Evolutionary conservation across 1,284 basidiomycete species (phyloP).

Genomic region (Leccinum griseonigrum): DNA sequence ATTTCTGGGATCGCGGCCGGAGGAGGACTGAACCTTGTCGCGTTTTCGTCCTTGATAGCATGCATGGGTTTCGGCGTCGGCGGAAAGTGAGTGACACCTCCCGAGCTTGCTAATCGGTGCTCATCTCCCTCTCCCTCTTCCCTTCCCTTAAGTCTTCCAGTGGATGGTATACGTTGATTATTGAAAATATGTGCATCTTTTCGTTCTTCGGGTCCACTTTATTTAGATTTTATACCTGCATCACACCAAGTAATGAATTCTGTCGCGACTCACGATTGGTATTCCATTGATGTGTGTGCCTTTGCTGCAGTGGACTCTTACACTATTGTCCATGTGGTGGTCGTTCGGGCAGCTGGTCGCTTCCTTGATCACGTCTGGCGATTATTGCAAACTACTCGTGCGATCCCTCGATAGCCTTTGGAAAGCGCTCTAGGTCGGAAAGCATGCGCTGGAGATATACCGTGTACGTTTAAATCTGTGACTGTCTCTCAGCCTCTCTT

Average conservation of each 20-base stretch:
- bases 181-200: neutral
- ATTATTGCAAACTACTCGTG: slow-evolving; percentile 53
- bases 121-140: neutral
- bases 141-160: slow-evolving; percentile 40
- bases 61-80: slow-evolving; percentile 57
- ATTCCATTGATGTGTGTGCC: slow-evolving; percentile 3
- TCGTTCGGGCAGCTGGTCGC: slow-evolving; percentile 57
- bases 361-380: slow-evolving; percentile 47
- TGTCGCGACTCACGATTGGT: neutral
- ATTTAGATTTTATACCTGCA: slow-evolving; percentile 54
- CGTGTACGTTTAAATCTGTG: slow-evolving; percentile 35
- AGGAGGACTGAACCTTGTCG: slow-evolving; percentile 49
- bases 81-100: slow-evolving; percentile 43
- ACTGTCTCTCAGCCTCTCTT: no score
- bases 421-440: slow-evolving; percentile 40
- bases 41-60: slow-evolving; percentile 49
- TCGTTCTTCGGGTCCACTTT: slow-evolving; percentile 42
- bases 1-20: slow-evolving; percentile 61
- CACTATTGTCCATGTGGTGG: slow-evolving; percentile 67
- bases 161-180: slow-evolving; percentile 41
- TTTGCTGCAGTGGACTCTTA: slow-evolving; percentile 52
- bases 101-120: neutral
- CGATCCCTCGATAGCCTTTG: slow-evolving; percentile 28
- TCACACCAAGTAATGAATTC: slow-evolving; percentile 41
- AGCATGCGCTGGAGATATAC: slow-evolving; percentile 68